A percentile compares a stretch with the other conserved stretches of the same genome.
Conservation (phyloP, 768 basidiomycete species). For the Myochromella boudieri region DNA sequence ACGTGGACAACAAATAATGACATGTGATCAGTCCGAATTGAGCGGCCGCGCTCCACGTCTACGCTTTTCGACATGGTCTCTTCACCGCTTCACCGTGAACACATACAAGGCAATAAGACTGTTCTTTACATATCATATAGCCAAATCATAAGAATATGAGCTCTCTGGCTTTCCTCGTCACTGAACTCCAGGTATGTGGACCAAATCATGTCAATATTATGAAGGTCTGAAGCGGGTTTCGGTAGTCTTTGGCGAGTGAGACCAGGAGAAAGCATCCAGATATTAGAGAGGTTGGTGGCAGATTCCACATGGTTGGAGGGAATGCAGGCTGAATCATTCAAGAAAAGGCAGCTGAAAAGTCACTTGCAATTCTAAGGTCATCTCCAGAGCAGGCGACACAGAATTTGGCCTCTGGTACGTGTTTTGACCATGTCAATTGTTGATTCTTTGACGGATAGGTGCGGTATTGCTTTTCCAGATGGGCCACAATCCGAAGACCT, state of each 20-base stretch:
- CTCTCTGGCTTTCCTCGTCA: constrained; percentile 18
- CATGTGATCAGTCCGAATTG: too few relatives aligned
- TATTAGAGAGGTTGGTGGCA: constrained; percentile 77
- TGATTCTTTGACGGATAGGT: constrained; percentile 1
- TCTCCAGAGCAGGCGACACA: constrained; percentile 79
- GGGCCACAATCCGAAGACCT: constrained; percentile 79
- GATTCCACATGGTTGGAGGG: constrained; percentile 1
- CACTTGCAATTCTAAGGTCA: constrained; percentile 74
- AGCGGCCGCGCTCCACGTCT: too few relatives aligned
- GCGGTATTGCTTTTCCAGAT: constrained; percentile 57
- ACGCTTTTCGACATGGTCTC: too few relatives aligned
- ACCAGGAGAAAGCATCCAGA: constrained; percentile 88
- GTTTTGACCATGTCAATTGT: background rate
- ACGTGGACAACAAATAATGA: too few relatives aligned
- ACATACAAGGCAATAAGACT: too few relatives aligned
- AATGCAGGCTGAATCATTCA: constrained; percentile 19
- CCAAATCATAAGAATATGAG: constrained; percentile 20
- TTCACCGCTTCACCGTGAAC: too few relatives aligned
- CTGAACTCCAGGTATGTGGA: constrained; percentile 14
- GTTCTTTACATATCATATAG: too few relatives aligned
- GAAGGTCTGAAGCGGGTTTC: background rate
- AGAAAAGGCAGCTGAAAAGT: constrained; percentile 80
- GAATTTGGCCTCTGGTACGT: constrained; percentile 71
- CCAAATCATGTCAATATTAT: background rate
- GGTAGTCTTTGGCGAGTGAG: constrained; percentile 82